Base-by-base conservation (phyloP, 78 protist species). In the Planoprotostelium fungivorum region DNA sequence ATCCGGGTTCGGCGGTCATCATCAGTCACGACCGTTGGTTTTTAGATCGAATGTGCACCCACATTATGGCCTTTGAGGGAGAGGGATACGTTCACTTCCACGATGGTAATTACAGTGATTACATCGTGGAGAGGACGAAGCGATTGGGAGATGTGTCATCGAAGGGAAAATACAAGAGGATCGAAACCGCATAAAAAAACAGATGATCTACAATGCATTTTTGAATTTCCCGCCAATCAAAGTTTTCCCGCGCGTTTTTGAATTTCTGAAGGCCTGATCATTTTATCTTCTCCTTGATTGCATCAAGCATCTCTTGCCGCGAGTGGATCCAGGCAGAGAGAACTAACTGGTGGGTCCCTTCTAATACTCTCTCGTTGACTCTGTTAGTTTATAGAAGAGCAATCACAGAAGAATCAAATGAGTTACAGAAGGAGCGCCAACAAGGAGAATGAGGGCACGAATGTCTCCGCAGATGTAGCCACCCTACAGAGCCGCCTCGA, bases 21-120 rank as follows among this genome's bases (percentile, higher is more conserved):
- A 90, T 95, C 84, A 86, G 91, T 87, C 96, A 92, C 89, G 95
- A 93, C 37, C 91, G 95, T 87, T 95, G 92, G 90, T 95, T 95
- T 84, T 86, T 95, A 29, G 95, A 95, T 91, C 91, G 97, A 88
- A 90, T 95, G 1, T 92, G 95, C 89, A 93, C 94, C 1, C 97
- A 95, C 73, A 92, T 93, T 36, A 88, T 95, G 29, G 85, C 92
- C 28, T 90, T 95, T 5, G 94, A 95, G 83, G 94, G 90, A 29
- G 88, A 90, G 10, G 89, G 95, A 35, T 87, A 93, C 36, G 95
- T 93, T 0, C 28, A 85, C 0, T 91, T 93, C 34, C 84, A 63
- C 38, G 93, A 93, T 29, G 95, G 92, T 23, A 90, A 90, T 63
- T 90, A 90, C 85, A 87, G 85, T 0, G 92, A 87, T 28, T 90